Evolutionary conservation across 1,284 basidiomycete genomes (phyloP).

Genomic region (Termitomyces sp.): DNA sequence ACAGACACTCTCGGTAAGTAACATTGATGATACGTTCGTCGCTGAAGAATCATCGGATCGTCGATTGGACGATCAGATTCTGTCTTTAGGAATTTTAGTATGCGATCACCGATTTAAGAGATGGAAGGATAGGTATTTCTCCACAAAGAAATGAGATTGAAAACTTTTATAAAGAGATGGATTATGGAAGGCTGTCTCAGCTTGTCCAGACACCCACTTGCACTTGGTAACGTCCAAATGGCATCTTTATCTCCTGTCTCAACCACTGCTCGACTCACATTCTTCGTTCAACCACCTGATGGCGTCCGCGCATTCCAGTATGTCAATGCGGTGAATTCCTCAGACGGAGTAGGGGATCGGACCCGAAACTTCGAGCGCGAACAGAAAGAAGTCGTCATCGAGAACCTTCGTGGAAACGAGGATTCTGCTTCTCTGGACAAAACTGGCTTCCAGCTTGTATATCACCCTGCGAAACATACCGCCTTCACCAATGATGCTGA

Average conservation of each 20-base stretch:
- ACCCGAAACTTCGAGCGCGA: slow-evolving; percentile 21
- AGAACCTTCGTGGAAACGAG: slow-evolving; percentile 57
- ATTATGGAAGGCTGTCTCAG: no score
- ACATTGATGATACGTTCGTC: no score
- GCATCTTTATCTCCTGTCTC: slow-evolving; percentile 6
- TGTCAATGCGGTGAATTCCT: slow-evolving; percentile 23
- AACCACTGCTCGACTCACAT: slow-evolving; percentile 22
- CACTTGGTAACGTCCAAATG: no score
- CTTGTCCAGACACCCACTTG: no score
- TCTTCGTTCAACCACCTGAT: slow-evolving; percentile 23
- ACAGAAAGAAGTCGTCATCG: slow-evolving; percentile 36
- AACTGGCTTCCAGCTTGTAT: slow-evolving; percentile 51
- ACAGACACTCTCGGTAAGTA: no score
- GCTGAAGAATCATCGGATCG: no score
- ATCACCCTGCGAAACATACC: slow-evolving; percentile 38
- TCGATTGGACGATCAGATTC: no score
- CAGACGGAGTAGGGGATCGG: slow-evolving; percentile 24
- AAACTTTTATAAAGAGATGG: no score
- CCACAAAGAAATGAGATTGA: no score
- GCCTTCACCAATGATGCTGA: slow-evolving; percentile 43
- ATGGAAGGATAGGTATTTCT: no score
- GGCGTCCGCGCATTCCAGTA: slow-evolving; percentile 28
- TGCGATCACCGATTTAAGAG: no score
- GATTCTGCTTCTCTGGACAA: slow-evolving; percentile 43
- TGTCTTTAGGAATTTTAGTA: no score